Evolutionary conservation across 202 grass and related monocot genomes (phyloP).

Genomic region (Miscanthus sacchariflorus): DNA sequence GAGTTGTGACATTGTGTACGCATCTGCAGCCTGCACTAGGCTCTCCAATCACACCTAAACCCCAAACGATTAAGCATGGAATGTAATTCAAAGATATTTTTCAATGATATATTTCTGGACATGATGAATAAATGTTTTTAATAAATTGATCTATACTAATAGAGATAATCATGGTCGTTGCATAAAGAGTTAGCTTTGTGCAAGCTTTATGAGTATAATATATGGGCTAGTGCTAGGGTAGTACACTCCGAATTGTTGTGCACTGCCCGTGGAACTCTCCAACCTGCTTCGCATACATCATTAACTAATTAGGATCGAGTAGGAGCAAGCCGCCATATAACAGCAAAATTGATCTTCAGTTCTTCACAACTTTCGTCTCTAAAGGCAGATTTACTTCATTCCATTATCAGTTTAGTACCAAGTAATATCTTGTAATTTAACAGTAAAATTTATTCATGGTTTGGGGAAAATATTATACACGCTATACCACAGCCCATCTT

Average conservation of each 20-base stretch:
- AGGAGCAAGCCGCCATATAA: no score
- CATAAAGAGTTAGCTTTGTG: conserved; percentile 36
- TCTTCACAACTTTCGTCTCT: no score
- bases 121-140: no score
- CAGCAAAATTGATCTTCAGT: no score
- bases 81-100: neutral
- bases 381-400: no score
- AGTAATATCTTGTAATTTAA: no score
- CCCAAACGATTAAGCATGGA: no score
- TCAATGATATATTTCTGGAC: neutral
- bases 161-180: conserved; percentile 24
- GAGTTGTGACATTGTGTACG: neutral
- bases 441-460: no score
- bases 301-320: no score
- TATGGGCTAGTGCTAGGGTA: conserved; percentile 18
- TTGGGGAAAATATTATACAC: no score
- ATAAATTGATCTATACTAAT: neutral
- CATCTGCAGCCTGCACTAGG: neutral
- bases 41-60: neutral
- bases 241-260: conserved; percentile 23
- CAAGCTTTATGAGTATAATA: conserved; percentile 29
- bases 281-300: neutral
- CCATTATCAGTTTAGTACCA: no score
- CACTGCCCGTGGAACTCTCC: neutral
- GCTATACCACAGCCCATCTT: no score